These are phyloP conservation scores for Gracilaria gracilis DNA, from an alignment of 23 red algal genomes.

Conservation along the genomic window DNA sequence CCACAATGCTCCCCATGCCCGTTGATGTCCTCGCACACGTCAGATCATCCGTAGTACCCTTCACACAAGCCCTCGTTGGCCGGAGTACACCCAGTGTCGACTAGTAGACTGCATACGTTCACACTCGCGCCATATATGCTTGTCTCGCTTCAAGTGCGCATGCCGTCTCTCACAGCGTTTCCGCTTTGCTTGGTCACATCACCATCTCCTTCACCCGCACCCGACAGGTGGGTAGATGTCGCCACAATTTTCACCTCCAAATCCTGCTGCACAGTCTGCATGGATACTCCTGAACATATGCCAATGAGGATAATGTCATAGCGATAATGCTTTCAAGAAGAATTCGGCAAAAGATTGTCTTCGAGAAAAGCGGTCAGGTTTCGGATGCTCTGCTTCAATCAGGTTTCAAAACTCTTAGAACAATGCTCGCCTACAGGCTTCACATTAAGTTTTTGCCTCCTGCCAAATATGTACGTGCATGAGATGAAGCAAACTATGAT, in stretches of 20 bases:
- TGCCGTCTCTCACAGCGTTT: slow-evolving; percentile 27
- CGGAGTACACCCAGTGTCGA: slow-evolving; percentile 55
- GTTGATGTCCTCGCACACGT: slow-evolving; percentile 31
- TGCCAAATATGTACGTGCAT: too few species aligned
- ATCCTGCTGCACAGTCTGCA: slow-evolving; percentile 26
- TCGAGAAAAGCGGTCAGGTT: too few species aligned
- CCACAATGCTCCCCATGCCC: slow-evolving; percentile 56
- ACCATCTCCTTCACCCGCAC: slow-evolving; percentile 39
- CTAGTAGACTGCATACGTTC: slow-evolving; percentile 43
- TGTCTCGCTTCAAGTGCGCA: slow-evolving; percentile 31
- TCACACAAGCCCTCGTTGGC: slow-evolving; percentile 18
- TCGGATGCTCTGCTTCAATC: too few species aligned
- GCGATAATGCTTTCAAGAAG: too few species aligned
- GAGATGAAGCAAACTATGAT: too few species aligned
- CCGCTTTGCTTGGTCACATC: slow-evolving; percentile 17
- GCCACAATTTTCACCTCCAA: background rate
- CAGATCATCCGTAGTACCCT: slow-evolving; percentile 34
- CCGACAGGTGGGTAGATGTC: slow-evolving; percentile 1
- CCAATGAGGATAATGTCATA: too few species aligned
- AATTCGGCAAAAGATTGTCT: too few species aligned
- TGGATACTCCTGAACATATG: background rate
- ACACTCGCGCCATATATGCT: slow-evolving; percentile 34
- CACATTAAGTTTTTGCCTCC: too few species aligned
- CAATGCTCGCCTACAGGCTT: too few species aligned
- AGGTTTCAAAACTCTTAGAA: too few species aligned